A percentile compares a stretch with the other conserved stretches of the same genome.
Conservation (phyloP, 2,329 filamentous ascomycete genomes). For the Aspergillus sp. region DNA sequence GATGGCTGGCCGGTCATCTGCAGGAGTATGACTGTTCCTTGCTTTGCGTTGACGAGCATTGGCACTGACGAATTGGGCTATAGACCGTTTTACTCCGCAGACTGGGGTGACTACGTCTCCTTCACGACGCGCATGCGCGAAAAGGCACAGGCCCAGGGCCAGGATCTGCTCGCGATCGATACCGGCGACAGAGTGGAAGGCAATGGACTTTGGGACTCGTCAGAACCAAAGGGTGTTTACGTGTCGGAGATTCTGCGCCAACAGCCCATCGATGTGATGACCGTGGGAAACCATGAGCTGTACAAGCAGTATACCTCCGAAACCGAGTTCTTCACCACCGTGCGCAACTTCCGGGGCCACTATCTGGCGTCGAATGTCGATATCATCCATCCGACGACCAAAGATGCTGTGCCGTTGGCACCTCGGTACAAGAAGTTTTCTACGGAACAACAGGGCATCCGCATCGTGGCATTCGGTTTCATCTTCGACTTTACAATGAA, state of each 20-base stretch:
- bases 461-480: slow-evolving; percentile 84
- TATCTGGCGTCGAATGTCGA: slow-evolving; percentile 93
- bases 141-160: slow-evolving; percentile 67
- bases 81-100: slow-evolving; percentile 81
- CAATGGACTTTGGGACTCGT: slow-evolving; percentile 89
- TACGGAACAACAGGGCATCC: slow-evolving; percentile 78
- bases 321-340: slow-evolving; percentile 68
- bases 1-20: slow-evolving; percentile 89
- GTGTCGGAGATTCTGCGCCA: slow-evolving; percentile 79
- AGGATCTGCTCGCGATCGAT: slow-evolving; percentile 86
- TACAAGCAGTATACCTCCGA: slow-evolving; percentile 73
- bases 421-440: slow-evolving; percentile 80
- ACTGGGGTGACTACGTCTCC: slow-evolving; percentile 97
- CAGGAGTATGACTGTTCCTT: slow-evolving; percentile 57
- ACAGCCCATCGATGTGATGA: slow-evolving; percentile 75
- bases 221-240: slow-evolving; percentile 76
- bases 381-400: slow-evolving; percentile 65
- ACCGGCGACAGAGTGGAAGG: slow-evolving; percentile 91
- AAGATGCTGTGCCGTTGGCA: slow-evolving; percentile 65
- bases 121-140: slow-evolving; percentile 76
- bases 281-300: slow-evolving; percentile 88
- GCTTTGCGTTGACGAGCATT: not conserved
- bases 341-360: slow-evolving; percentile 69
- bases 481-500: slow-evolving; percentile 89
- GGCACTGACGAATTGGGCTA: slow-evolving; percentile 13